phyloP scores from a whole-genome alignment of 139 green algal genomes.

The Chlorella sp. region DNA sequence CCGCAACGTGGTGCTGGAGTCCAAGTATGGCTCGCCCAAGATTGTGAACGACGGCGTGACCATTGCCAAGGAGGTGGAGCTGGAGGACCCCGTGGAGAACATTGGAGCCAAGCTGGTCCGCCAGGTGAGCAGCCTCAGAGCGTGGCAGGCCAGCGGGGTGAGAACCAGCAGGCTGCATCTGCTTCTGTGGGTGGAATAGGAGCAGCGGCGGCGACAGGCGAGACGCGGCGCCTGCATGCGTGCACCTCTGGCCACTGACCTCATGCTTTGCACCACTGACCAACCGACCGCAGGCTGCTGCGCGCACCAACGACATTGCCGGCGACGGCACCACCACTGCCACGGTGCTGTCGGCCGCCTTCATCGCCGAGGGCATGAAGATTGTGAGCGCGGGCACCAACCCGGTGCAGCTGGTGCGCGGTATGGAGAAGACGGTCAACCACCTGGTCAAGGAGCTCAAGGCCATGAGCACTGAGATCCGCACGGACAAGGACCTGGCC shows the following conservation, averaged over 20 bases:
- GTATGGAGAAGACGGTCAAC: constrained; percentile 63
- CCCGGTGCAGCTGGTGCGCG: constrained; percentile 90
- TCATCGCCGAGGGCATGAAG: constrained; percentile 97
- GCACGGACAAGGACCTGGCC: constrained; percentile 66
- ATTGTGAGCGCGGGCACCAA: constrained; percentile 82
- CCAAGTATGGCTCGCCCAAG: constrained; percentile 97
- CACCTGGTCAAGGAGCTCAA: constrained; percentile 70
- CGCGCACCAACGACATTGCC: constrained; percentile 95
- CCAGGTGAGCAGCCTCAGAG: no score
- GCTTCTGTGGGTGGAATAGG: no score
- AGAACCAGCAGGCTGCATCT: no score
- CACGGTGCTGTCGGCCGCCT: constrained; percentile 92
- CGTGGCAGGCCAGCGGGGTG: no score
- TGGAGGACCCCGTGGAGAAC: constrained; percentile 99
- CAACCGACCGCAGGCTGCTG: constrained; percentile 76
- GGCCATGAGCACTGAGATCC: constrained; percentile 68
- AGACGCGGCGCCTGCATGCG: no score
- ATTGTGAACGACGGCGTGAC: constrained; percentile 99
- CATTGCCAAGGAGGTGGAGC: constrained; percentile 91
- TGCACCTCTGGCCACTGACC: no score
- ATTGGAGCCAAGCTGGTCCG: constrained; percentile 96
- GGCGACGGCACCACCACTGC: constrained; percentile 98
- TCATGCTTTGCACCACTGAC: not conserved
- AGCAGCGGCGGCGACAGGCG: no score
- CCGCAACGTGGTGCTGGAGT: constrained; percentile 99